phyloP scores from a whole-genome alignment of 306 rosid genomes.

The Datisca glomerata region DNA sequence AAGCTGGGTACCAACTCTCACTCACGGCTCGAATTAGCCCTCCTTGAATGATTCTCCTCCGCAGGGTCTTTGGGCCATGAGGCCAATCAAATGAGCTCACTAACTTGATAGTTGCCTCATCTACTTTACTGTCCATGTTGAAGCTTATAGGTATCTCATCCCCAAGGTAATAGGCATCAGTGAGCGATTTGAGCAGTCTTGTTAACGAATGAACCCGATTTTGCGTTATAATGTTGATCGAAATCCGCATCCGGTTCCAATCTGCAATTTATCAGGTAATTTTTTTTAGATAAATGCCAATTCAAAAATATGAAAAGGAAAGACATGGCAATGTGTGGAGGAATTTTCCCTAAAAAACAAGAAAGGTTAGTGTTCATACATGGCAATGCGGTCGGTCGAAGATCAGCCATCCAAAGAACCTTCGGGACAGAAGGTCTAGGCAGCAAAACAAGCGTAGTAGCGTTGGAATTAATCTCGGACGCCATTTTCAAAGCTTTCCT shows the following conservation, averaged over 20 bases:
- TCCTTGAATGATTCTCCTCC: conserved; percentile 93
- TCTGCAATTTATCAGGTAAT: conserved; percentile 25
- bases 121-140: conserved; percentile 90
- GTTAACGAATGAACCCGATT: conserved; percentile 55
- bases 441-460: conserved; percentile 53
- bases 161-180: conserved; percentile 73
- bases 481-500: conserved; percentile 88
- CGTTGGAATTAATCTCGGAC: conserved; percentile 40
- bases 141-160: conserved; percentile 77
- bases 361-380: conserved; percentile 30
- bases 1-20: conserved; percentile 94
- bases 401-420: conserved; percentile 97
- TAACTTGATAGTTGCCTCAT: conserved; percentile 57
- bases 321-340: too few species aligned
- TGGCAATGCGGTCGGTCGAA: conserved; percentile 70
- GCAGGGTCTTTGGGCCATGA: conserved; percentile 77
- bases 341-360: too few species aligned
- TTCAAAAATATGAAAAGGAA: not conserved
- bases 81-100: conserved; percentile 74
- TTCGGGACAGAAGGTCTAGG: conserved; percentile 54
- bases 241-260: conserved; percentile 77
- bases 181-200: conserved; percentile 77
- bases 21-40: conserved; percentile 93
- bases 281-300: conserved; percentile 2
- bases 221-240: conserved; percentile 81